Conservation (phyloP, 176 grass and related monocot genomes). For the Calamus simplicifolius region DNA sequence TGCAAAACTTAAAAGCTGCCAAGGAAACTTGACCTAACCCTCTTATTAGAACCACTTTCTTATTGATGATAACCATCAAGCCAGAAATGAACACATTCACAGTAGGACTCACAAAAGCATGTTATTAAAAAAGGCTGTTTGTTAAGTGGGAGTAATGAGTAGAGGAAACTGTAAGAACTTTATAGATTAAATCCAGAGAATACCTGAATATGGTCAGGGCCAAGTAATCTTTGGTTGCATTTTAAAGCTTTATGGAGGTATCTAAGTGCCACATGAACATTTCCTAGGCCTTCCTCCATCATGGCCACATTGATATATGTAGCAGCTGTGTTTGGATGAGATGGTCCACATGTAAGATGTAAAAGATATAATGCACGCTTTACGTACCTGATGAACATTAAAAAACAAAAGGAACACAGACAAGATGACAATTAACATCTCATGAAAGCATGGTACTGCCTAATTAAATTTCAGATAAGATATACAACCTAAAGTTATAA, state of each 20-base stretch:
- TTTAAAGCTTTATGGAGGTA: constrained; percentile 99
- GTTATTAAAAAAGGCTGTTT: too few species aligned
- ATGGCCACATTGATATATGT: constrained; percentile 99
- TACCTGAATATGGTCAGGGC: constrained; percentile 98
- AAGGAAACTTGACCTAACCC: too few species aligned
- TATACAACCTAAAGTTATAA: too few species aligned
- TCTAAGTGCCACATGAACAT: constrained; percentile 97
- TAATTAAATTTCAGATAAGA: too few species aligned
- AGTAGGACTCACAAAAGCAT: too few species aligned
- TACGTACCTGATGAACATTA: constrained; percentile 70
- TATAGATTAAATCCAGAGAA: not conserved
- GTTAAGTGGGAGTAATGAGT: too few species aligned
- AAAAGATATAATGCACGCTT: constrained; percentile 98
- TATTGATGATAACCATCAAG: too few species aligned
- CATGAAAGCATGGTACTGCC: not conserved
- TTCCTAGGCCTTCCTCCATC: constrained; percentile 99
- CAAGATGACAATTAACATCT: constrained; percentile 9
- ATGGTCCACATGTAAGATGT: constrained; percentile 96
- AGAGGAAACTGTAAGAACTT: too few species aligned
- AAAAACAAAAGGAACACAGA: constrained; percentile 20
- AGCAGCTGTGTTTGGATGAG: constrained; percentile 99
- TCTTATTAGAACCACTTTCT: too few species aligned
- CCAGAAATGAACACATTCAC: too few species aligned
- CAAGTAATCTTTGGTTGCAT: constrained; percentile 97
- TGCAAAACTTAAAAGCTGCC: too few species aligned